These are phyloP conservation scores for Blastocystis sp. DNA, from an alignment of 352 stramenopile genomes.

Conservation along the genomic window DNA sequence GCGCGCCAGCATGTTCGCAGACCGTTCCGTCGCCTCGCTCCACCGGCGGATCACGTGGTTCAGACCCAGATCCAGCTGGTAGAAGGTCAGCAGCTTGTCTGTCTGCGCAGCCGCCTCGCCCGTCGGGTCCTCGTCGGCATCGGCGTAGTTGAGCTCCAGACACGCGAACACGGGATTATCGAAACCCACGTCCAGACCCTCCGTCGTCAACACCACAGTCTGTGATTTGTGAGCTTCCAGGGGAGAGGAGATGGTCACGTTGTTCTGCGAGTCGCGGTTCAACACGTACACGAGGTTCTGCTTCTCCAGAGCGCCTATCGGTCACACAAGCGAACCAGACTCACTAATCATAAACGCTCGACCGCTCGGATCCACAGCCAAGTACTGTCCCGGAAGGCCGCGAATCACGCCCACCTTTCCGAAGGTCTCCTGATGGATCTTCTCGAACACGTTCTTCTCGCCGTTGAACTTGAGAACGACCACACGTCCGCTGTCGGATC, in stretches of 20 bases:
- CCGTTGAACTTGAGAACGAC: conserved; percentile 84
- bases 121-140: conserved; percentile 66
- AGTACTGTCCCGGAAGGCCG: conserved; percentile 90
- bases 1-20: conserved; percentile 79
- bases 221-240: conserved; percentile 91
- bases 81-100: conserved; percentile 90
- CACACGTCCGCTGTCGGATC: conserved; percentile 85
- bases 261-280: conserved; percentile 82
- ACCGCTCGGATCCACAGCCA: conserved; percentile 87
- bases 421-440: conserved; percentile 83
- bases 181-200: conserved; percentile 91
- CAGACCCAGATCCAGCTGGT: conserved; percentile 94
- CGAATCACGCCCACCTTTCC: conserved; percentile 87
- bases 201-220: conserved; percentile 82
- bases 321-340: not conserved
- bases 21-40: conserved; percentile 74
- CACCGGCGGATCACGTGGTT: conserved; percentile 94
- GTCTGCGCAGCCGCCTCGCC: conserved; percentile 64
- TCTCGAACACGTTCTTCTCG: conserved; percentile 60
- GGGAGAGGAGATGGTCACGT: conserved; percentile 88
- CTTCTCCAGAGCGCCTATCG: conserved; percentile 78
- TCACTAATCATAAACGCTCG: conserved; percentile 85
- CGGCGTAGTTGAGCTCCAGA: conserved; percentile 86
- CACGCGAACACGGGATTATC: conserved; percentile 96
- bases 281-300: conserved; percentile 98